Conservation (phyloP, 176 grass and related monocot species). For the Echinochloa phyllopogon region DNA sequence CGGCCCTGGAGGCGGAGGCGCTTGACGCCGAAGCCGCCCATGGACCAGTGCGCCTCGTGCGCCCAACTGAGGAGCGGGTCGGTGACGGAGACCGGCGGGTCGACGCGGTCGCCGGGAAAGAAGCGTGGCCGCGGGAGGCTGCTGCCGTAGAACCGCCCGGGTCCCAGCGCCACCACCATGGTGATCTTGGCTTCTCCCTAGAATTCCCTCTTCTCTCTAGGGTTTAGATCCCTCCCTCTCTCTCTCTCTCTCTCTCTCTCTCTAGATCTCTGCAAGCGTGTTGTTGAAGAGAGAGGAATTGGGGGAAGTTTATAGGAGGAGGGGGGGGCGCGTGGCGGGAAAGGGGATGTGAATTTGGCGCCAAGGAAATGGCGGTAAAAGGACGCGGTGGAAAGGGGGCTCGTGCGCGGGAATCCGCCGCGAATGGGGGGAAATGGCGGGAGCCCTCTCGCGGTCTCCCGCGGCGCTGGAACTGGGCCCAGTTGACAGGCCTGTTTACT, state of each 20-base stretch:
- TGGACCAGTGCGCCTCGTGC: constrained; percentile 88
- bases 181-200: too few species aligned
- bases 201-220: too few species aligned
- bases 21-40: constrained; percentile 74
- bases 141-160: constrained; percentile 82
- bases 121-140: constrained; percentile 69
- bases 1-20: constrained; percentile 85
- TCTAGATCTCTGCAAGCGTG: not conserved
- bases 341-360: constrained; percentile 34
- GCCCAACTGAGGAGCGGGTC: constrained; percentile 81
- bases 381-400: not conserved
- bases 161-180: constrained; percentile 79
- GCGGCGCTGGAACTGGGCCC: not conserved
- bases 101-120: constrained; percentile 73
- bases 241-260: not conserved
- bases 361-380: constrained; percentile 58
- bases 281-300: not conserved
- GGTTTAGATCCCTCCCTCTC: fast-evolving
- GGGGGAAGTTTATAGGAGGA: constrained; percentile 31
- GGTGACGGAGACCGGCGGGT: constrained; percentile 64
- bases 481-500: too few species aligned
- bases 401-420: constrained; percentile 26
- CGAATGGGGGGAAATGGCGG: constrained; percentile 39
- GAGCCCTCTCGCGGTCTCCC: not conserved
- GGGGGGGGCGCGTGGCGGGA: constrained; percentile 30